Conservation (phyloP, 108 stramenopile species). For the Nannochloropsis gaditana region DNA sequence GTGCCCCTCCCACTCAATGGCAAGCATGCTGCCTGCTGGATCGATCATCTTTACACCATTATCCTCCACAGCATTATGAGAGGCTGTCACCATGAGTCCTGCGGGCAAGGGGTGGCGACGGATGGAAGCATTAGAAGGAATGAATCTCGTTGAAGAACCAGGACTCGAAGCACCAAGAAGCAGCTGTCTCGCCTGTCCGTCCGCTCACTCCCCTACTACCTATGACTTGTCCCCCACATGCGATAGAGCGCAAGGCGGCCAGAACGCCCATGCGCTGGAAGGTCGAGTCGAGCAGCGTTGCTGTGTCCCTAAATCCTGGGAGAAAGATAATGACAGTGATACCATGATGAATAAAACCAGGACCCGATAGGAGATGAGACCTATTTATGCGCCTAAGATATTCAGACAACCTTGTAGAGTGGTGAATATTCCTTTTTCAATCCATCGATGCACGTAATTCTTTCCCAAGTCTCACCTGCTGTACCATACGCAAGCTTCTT, state of each 20-base stretch:
- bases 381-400: too few species aligned
- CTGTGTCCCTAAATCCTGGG: slow-evolving; percentile 49
- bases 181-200: background rate
- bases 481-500: slow-evolving; percentile 53
- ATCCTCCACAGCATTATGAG: slow-evolving; percentile 83
- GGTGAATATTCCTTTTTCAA: background rate
- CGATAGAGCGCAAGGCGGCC: slow-evolving; percentile 44
- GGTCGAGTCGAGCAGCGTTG: slow-evolving; percentile 47
- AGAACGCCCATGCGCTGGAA: slow-evolving; percentile 55
- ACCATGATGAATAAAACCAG: background rate
- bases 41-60: slow-evolving; percentile 95
- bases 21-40: slow-evolving; percentile 84
- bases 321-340: background rate
- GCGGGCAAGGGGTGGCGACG: slow-evolving; percentile 24
- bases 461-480: slow-evolving; percentile 30
- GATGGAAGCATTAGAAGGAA: background rate
- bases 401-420: too few species aligned
- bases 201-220: background rate
- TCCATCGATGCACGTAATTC: background rate
- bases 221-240: slow-evolving; percentile 14
- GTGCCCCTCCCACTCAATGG: slow-evolving; percentile 64
- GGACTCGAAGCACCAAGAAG: background rate
- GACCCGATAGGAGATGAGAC: too few species aligned
- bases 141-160: background rate
- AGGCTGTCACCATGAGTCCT: slow-evolving; percentile 96